Conservation (phyloP, 2,329 filamentous ascomycete species). For the Verticillium albo-atrum region DNA sequence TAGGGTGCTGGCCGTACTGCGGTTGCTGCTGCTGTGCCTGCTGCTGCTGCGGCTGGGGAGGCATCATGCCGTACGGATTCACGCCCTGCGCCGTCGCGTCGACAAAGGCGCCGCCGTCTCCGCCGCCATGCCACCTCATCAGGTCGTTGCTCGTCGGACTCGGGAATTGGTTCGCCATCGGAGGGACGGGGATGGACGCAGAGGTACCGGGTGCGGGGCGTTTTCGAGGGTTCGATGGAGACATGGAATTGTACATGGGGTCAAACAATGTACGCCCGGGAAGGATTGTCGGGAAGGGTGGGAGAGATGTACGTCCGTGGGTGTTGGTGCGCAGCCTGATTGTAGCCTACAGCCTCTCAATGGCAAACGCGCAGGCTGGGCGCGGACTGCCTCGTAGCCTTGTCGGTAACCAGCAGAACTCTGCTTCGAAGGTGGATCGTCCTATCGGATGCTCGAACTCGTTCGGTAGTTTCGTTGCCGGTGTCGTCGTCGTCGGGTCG, state of each 20-base stretch:
- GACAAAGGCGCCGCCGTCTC: constrained; percentile 31
- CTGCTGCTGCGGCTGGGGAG: constrained; percentile 27
- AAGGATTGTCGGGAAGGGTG: neutral
- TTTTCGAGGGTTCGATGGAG: constrained; percentile 56
- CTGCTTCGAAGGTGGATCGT: neutral
- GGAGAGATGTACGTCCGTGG: neutral
- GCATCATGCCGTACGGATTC: constrained; percentile 35
- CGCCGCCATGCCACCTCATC: constrained; percentile 37
- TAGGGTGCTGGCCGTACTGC: constrained; percentile 18
- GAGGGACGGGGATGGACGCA: constrained; percentile 53
- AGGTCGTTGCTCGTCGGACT: constrained; percentile 43
- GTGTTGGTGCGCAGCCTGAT: neutral
- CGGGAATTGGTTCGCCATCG: constrained; percentile 36
- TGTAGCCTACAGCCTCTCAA: neutral
- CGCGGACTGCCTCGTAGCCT: neutral
- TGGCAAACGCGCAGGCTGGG: neutral
- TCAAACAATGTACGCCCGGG: neutral
- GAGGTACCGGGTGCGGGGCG: constrained; percentile 68
- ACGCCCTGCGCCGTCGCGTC: constrained; percentile 26
- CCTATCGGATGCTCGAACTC: neutral
- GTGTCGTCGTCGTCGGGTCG: neutral
- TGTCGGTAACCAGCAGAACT: neutral
- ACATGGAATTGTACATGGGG: constrained; percentile 32
- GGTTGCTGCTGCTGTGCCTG: constrained; percentile 20
- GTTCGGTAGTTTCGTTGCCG: neutral